These are phyloP conservation scores for Russula foetens DNA, from an alignment of 768 basidiomycete species.

Conservation along the genomic window DNA sequence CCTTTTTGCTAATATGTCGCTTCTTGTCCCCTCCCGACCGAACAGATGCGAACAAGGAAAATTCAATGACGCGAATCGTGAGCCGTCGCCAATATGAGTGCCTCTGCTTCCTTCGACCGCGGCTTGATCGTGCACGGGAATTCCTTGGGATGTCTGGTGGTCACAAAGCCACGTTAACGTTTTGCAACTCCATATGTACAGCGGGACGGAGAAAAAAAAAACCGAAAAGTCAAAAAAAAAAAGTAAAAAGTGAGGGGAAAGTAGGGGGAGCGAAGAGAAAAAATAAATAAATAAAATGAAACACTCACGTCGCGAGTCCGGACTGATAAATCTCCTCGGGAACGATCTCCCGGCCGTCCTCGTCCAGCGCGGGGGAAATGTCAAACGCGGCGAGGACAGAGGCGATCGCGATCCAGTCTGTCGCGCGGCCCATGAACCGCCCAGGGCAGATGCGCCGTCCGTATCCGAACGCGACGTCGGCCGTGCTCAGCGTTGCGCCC, in stretches of 20 bases:
- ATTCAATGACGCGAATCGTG: background rate
- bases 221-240: background rate
- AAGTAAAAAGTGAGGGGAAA: background rate
- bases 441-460: constrained; percentile 22
- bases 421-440: constrained; percentile 28
- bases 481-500: background rate
- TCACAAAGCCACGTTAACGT: background rate
- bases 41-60: background rate
- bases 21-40: background rate
- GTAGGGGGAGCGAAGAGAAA: background rate
- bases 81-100: background rate
- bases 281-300: background rate
- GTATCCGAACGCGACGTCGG: constrained; percentile 3
- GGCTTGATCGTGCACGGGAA: constrained; percentile 6
- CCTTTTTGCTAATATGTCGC: background rate
- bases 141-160: background rate
- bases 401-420: constrained; percentile 31
- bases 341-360: background rate
- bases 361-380: constrained; percentile 20
- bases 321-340: background rate
- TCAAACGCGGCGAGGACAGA: constrained; percentile 32
- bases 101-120: constrained; percentile 1
- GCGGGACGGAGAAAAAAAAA: background rate
- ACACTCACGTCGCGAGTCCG: background rate
- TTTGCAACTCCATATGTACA: background rate